Conservation (phyloP, 768 basidiomycete genomes). For the Chalciporus piperatus region DNA sequence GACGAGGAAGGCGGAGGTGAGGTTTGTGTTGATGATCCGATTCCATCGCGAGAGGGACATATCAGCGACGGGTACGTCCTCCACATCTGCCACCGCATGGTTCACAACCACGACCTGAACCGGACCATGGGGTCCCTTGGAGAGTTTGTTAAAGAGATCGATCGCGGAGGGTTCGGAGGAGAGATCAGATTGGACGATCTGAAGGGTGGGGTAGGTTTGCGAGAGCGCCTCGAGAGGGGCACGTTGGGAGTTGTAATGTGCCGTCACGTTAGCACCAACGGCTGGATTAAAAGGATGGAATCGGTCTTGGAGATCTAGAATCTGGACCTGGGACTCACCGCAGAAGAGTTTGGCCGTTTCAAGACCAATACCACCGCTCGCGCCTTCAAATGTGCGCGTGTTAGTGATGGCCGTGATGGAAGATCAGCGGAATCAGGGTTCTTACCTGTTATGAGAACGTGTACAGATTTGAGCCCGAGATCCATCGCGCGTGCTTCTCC, state of each 20-base stretch:
- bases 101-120: slow-evolving; percentile 61
- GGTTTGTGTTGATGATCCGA: slow-evolving; percentile 52
- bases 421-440: background rate
- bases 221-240: slow-evolving; percentile 40
- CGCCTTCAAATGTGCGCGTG: slow-evolving; percentile 41
- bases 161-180: slow-evolving; percentile 49
- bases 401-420: background rate
- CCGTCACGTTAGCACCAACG: slow-evolving; percentile 65
- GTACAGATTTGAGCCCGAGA: slow-evolving; percentile 54
- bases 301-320: background rate
- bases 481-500: no score
- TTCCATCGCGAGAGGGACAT: slow-evolving; percentile 67
- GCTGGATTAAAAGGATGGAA: slow-evolving; percentile 36
- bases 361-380: slow-evolving; percentile 71
- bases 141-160: slow-evolving; percentile 41
- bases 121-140: slow-evolving; percentile 32
- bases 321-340: slow-evolving; percentile 33
- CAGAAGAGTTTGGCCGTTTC: slow-evolving; percentile 54
- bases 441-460: slow-evolving; percentile 66
- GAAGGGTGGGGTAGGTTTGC: slow-evolving; percentile 32
- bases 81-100: slow-evolving; percentile 49
- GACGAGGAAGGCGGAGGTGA: slow-evolving; percentile 65
- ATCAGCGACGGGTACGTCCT: slow-evolving; percentile 45
- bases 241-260: slow-evolving; percentile 59
- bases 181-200: slow-evolving; percentile 52